These are phyloP conservation scores for Microcos paniculata DNA, from an alignment of 345 rosid species.

Conservation along the genomic window DNA sequence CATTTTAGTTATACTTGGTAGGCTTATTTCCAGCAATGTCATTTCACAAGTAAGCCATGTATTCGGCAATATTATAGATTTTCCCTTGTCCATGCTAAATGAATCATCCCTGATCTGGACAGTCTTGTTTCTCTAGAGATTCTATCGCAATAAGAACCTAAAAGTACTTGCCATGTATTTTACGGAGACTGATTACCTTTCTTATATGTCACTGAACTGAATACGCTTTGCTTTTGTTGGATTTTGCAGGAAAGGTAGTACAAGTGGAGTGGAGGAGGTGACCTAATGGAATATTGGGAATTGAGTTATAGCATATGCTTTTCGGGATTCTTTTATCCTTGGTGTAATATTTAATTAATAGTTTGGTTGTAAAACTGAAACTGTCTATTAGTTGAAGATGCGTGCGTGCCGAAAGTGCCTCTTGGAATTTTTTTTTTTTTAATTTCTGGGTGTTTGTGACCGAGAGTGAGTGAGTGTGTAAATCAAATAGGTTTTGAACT, in stretches of 20 bases:
- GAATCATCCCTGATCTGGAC: too few species aligned
- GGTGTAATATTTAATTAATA: slow-evolving; percentile 19
- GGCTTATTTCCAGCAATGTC: too few species aligned
- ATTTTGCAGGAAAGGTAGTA: slow-evolving; percentile 52
- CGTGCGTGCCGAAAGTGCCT: slow-evolving; percentile 5
- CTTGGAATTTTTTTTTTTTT: neutral
- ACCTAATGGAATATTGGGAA: neutral
- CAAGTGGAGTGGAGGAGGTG: slow-evolving; percentile 65
- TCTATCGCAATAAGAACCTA: too few species aligned
- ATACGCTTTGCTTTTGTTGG: slow-evolving; percentile 2
- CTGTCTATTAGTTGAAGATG: slow-evolving; percentile 14
- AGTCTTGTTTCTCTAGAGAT: too few species aligned
- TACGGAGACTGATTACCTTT: neutral
- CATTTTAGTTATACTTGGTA: too few species aligned
- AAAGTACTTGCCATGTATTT: neutral
- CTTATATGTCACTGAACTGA: neutral
- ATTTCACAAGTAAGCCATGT: too few species aligned
- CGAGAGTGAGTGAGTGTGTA: slow-evolving; percentile 49
- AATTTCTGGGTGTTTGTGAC: slow-evolving; percentile 28
- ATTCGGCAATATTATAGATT: too few species aligned
- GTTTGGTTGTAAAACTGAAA: slow-evolving; percentile 13
- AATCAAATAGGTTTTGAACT: slow-evolving; percentile 38
- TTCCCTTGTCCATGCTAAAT: too few species aligned
- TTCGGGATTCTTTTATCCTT: slow-evolving; percentile 5
- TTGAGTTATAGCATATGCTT: slow-evolving; percentile 12